Base-by-base conservation (phyloP, 2,329 filamentous ascomycete species). In the Phyllosticta citrichinensis region DNA sequence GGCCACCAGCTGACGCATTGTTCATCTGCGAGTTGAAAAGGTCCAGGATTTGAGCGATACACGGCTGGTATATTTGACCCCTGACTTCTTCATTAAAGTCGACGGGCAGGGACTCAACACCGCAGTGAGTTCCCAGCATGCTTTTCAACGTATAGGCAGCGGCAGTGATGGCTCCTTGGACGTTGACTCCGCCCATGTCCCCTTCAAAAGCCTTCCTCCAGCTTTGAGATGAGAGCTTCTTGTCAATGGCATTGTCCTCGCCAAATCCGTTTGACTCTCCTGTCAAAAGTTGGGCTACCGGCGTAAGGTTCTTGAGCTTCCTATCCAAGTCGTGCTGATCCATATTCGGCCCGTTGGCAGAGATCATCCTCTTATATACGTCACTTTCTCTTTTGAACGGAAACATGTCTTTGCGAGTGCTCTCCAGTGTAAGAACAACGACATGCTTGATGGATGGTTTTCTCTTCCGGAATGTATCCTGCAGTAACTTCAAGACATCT, bases 61-160 rank as follows among this genome's bases (percentile, higher is more conserved):
- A 76, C 1, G 74, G 74, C 62, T 76, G 74, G 59, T 76, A 76
- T 22, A 75, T 73, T 8, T 71, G 67, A 1, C 69, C 64, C 30
- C 63, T 57, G 2, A 70, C 67, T 58, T 76, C 74, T 35, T 75
- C 73, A 47, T 74, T 66, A 51, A 76, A 70, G 61, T 76, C 74
- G 0, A 76, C 74, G 0, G 74, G 72, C 20, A 76, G 64, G 5
- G 74, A 72, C 22, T 72, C 68, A 5, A 75, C 73, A 52, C 74
- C 74, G 58, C 74, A 76, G 56, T 76, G 72, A 52, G 73, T 75
- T 8, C 68, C 69, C 19, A 76, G 62, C 14, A 75, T 58, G 61
- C 71, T 74, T 61, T 76, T 76, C 17, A 76, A 67, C 0, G 74
- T 74, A 58, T 74, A 70, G 12, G 71, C 71, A 57, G 73, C 75